Base-by-base conservation (phyloP, 148 eudicot genomes). In the Amaranthus palmeri region DNA sequence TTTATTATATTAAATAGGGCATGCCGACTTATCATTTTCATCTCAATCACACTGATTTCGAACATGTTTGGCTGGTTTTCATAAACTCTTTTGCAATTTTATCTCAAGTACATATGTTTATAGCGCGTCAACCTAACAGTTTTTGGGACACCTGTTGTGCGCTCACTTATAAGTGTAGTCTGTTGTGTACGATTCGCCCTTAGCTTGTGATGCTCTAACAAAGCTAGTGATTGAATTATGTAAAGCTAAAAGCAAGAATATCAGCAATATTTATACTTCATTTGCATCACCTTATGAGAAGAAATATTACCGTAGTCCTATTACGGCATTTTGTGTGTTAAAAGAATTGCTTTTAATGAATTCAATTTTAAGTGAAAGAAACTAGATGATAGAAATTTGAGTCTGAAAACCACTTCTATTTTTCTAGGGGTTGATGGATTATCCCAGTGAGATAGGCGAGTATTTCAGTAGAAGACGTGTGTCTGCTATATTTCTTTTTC, bases 391-490 rank as follows among this genome's bases (percentile, higher is more conserved):
- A 48, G 44, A 60, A n/a, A 6, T 11, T 59, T 62, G 51, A 78
- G 42, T 68, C 8, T 3, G 4, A 63, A 54, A 57, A 2, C 70
- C 49, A 25, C 43, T 61, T 77, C 50, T 60, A 17, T 45, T n/a
- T 17, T 71, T 51, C 4, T 77, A 95, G 98, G 98, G 98, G 17
- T 76, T 85, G 78, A 86, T 88, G 83, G 87, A 81, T 52, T 78
- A 91, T 79, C 98, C 86, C 9, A 67, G 81, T 42, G 96, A 95
- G 69, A 88, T 91, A 67, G 68, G 11, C 8, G 84, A 91, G 52
- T 91, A 95, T 83, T 86, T 95, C 64, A 87, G 87, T 50, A 82
- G 63, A 56, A 85, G 81, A 72, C 92, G 90, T 53, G 89, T 95
- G 65, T 89, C 90, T 42, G 74, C 83, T 3, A 88, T 95, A 71